Base-by-base conservation (phyloP, 345 rosid genomes). In the Cardiospermum halicacabum region DNA sequence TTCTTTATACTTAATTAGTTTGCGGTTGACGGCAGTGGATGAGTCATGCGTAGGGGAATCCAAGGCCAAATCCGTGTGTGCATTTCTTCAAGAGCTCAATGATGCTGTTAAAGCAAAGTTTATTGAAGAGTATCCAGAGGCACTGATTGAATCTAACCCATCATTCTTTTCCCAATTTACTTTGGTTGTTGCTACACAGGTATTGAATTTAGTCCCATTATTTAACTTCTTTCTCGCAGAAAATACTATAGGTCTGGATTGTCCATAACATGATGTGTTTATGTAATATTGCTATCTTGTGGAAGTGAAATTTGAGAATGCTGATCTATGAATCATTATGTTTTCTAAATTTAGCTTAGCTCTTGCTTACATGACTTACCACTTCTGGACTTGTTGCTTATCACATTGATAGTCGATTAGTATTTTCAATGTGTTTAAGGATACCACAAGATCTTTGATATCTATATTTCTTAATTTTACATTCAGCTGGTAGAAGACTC, bases 81-180 rank as follows among this genome's bases (percentile, higher is more conserved):
- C 85, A 22, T 91, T 87, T 77, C 96, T 94, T 48, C 99, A 91
- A 77, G 97, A 91, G 85, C 85, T 94, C 49, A 94, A 94, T 68
- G 97, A 94, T 80, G 84, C 99, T 58, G 99, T 94, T 26, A 91
- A 88, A 66, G 99, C 99, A n/a, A 91, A 88, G 84, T 94, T 91
- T 72, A 83, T 91, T 42, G 99, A 91, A 76, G 99, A 94, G 78
- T 62, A 77, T 71, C 99, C 99, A 0, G 84, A 81, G 65, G 77
- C 81, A 4, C 70, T 94, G 62, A 91, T 94, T 7, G 77, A 64
- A 36, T 78, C 80, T 34, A 88, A 83, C 45, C 89, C 96, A 3
- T 80, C 92, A 58, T 90, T 93, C 81, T 93, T 94, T 77, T 78
- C 88, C 61, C 96, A 91, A 72, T 94, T 91, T 72, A 94, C 95